These are phyloP conservation scores for Podospora pseudoanserina DNA, from an alignment of 495 filamentous ascomycete species.

Conservation along the genomic window DNA sequence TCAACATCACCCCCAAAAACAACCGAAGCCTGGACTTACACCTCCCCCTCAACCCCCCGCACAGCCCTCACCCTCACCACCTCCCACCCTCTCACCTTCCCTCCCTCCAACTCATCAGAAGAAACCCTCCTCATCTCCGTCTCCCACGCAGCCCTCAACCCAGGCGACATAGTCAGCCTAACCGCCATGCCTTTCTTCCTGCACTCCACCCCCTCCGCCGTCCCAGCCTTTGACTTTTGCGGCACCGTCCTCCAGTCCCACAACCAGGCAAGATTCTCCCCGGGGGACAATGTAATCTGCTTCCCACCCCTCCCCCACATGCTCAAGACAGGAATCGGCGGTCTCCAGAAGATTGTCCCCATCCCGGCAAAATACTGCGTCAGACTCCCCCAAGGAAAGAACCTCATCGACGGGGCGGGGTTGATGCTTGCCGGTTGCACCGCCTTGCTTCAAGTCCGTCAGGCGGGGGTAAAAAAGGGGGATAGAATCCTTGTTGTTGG, in stretches of 20 bases:
- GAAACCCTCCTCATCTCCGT: conserved; percentile 36
- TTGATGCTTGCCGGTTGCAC: conserved; percentile 34
- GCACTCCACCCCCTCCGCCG: conserved; percentile 22
- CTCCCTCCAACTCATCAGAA: conserved; percentile 17
- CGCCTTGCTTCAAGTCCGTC: conserved; percentile 29
- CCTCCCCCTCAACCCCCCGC: conserved; percentile 18
- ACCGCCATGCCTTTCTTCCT: conserved; percentile 32
- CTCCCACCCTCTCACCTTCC: conserved; percentile 22
- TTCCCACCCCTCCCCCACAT: conserved; percentile 27
- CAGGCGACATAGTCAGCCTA: conserved; percentile 37
- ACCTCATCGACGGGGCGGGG: conserved; percentile 31
- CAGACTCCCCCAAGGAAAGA: conserved; percentile 21
- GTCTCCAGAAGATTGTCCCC: conserved; percentile 35
- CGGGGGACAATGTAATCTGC: conserved; percentile 34
- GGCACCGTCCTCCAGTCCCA: conserved; percentile 26
- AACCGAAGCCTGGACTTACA: conserved; percentile 26
- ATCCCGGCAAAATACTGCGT: conserved; percentile 28
- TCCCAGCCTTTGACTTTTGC: conserved; percentile 40
- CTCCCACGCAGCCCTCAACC: conserved; percentile 40
- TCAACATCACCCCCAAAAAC: conserved; percentile 8
- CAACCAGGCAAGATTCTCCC: conserved; percentile 11
- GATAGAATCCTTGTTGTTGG: conserved; percentile 38
- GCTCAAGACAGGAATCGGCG: conserved; percentile 29
- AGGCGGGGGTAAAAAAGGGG: conserved; percentile 24
- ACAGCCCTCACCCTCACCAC: conserved; percentile 20